Evolutionary conservation across 177 flowering plant species (phyloP).

Genomic region (Vitis hybrid): DNA sequence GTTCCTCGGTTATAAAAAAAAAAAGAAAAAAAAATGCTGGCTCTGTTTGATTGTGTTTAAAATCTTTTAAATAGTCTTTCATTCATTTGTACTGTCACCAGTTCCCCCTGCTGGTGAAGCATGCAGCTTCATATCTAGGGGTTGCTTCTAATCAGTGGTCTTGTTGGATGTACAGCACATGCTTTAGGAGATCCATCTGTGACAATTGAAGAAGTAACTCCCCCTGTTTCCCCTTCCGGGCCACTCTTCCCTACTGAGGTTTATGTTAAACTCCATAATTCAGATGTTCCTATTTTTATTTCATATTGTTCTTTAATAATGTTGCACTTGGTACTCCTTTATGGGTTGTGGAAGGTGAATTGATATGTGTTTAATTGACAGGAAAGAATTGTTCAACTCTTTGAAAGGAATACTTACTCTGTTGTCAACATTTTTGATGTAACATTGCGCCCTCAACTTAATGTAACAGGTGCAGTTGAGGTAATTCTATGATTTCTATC

Average conservation of each 20-base stretch:
- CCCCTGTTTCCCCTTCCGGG: constrained; percentile 66
- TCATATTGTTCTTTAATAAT: not conserved
- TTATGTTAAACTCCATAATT: constrained; percentile 4
- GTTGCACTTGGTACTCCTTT: not conserved
- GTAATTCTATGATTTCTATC: constrained; percentile 32
- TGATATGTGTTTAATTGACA: constrained; percentile 36
- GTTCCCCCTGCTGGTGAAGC: not conserved
- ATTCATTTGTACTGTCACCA: not conserved
- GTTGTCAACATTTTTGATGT: constrained; percentile 96
- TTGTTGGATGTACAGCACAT: constrained; percentile 48
- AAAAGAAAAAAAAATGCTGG: too few relatives aligned
- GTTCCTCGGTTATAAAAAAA: too few relatives aligned
- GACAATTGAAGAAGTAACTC: constrained; percentile 86
- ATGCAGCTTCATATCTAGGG: not conserved
- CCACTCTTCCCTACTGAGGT: constrained; percentile 86
- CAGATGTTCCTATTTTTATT: not conserved
- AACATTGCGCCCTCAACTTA: constrained; percentile 89
- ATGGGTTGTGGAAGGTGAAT: constrained; percentile 19
- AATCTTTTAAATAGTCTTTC: too few relatives aligned
- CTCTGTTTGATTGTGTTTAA: too few relatives aligned
- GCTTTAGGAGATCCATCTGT: constrained; percentile 85
- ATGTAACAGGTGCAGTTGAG: constrained; percentile 91
- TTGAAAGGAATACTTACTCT: constrained; percentile 84
- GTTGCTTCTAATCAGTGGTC: not conserved
- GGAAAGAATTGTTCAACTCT: constrained; percentile 77